Conservation (phyloP, 2,329 filamentous ascomycete species). For the Aspergillus glaucus region DNA sequence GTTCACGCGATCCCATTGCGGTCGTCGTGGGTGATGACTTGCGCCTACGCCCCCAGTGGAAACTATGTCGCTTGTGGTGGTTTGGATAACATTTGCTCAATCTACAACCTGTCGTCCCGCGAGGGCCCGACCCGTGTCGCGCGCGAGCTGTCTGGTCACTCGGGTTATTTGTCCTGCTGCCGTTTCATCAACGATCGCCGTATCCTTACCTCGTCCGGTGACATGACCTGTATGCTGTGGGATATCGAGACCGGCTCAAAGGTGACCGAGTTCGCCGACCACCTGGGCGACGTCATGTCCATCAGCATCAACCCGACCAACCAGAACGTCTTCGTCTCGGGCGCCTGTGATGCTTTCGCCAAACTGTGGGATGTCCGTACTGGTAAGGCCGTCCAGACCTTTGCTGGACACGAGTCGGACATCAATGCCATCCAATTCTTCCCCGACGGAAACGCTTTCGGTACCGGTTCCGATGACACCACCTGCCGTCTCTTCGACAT, state of each 20-base stretch:
- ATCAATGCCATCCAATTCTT: conserved; percentile 99
- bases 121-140: conserved; percentile 97
- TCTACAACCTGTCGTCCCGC: conserved; percentile 95
- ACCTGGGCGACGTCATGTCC: conserved; percentile 98
- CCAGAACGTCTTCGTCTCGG: conserved; percentile 99
- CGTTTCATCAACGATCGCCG: conserved; percentile 97
- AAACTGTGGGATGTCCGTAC: conserved; percentile 99
- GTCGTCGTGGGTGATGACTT: conserved; percentile 99
- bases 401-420: conserved; percentile 95
- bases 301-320: conserved; percentile 99
- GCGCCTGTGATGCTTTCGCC: conserved; percentile 95
- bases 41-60: conserved; percentile 94
- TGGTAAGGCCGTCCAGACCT: conserved; percentile 96
- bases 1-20: conserved; percentile 96
- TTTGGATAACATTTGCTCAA: conserved; percentile 98
- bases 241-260: conserved; percentile 97
- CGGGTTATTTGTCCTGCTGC: conserved; percentile 95
- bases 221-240: conserved; percentile 99
- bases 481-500: conserved; percentile 98
- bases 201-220: conserved; percentile 94
- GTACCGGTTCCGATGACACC: conserved; percentile 94
- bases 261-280: conserved; percentile 96
- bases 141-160: conserved; percentile 91
- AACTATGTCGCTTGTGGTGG: conserved; percentile 99
- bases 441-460: conserved; percentile 96